Base-by-base conservation (phyloP, 345 rosid genomes). In the Gossypium australe region DNA sequence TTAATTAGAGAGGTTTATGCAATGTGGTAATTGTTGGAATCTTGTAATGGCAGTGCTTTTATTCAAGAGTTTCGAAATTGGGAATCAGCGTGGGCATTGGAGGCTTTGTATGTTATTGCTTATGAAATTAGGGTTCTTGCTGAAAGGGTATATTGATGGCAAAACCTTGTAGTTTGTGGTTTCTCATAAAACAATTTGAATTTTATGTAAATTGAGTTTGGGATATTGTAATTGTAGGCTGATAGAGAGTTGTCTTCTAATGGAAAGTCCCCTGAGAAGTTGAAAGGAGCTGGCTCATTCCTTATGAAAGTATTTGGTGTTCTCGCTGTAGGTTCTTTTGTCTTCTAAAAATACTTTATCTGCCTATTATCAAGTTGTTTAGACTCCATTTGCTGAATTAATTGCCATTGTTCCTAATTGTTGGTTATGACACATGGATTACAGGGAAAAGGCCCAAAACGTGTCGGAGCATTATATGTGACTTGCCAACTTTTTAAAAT, bases 21-120 rank as follows among this genome's bases (percentile, higher is more conserved):
- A 13, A 20, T 64, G 16, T 48, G 13, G n/a, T 57, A 13, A 71
- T 45, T 14, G 29, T 17, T 71, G 51, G 65, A 20, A 34, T 76
- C 51, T 73, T 18, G 70, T 63, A 24, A 70, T 52, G 60, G 78
- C 84, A 93, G 98, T 73, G 96, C 97, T 65, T 93, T 95, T 72
- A 76, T 90, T 80, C 99, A 93, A 88, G 99, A 95, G 89, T 95
- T 95, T 80, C 87, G 99, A 79, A 95, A 91, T 80, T 95, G 99
- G 98, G 98, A 95, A 74, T 93, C 98, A 0, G 87, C 97, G 2
- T 93, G 97, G 98, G 99, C 99, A 11, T 81, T 95, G 83, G 94
- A 91, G 81, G 87, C 99, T 34, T 70, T 95, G 48, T 91, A 89
- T 85, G 93, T 85, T 10, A 80, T 95, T 83, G 93, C 91, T 76